phyloP scores from a whole-genome alignment of 441 rosid genomes.

The Oxalis stricta region DNA sequence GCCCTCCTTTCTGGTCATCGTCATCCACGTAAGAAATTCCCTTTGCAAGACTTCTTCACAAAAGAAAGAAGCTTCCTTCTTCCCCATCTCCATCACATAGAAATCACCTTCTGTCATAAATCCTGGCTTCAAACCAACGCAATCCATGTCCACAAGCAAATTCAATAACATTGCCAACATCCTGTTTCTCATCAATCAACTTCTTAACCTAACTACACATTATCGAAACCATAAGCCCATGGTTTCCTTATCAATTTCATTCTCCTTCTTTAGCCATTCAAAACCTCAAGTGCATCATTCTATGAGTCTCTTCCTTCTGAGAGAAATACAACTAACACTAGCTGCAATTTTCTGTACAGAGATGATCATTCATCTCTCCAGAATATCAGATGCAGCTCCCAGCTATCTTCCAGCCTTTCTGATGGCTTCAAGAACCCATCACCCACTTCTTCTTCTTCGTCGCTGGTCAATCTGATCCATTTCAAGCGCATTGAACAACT shows the following conservation, averaged over 20 bases:
- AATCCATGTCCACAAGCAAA: conserved; percentile 79
- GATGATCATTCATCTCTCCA: conserved; percentile 79
- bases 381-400: conserved; percentile 84
- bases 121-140: conserved; percentile 71
- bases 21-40: conserved; percentile 27
- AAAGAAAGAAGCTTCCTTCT: conserved; percentile 58
- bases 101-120: conserved; percentile 87
- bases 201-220: conserved; percentile 88
- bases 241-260: conserved; percentile 68
- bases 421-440: conserved; percentile 77
- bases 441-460: conserved; percentile 55
- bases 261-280: conserved; percentile 79
- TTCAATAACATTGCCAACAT: conserved; percentile 53
- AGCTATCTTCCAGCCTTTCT: conserved; percentile 75
- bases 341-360: conserved; percentile 68
- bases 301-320: conserved; percentile 91
- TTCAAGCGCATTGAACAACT: conserved; percentile 38
- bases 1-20: conserved; percentile 63
- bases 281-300: conserved; percentile 92
- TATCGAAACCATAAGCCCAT: conserved; percentile 90
- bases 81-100: conserved; percentile 67
- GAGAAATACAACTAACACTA: conserved; percentile 83
- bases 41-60: conserved; percentile 56
- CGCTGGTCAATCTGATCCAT: conserved; percentile 53
- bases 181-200: conserved; percentile 45